Base-by-base conservation (phyloP, 106 monocot species). In the Apostasia shenzhenica region DNA sequence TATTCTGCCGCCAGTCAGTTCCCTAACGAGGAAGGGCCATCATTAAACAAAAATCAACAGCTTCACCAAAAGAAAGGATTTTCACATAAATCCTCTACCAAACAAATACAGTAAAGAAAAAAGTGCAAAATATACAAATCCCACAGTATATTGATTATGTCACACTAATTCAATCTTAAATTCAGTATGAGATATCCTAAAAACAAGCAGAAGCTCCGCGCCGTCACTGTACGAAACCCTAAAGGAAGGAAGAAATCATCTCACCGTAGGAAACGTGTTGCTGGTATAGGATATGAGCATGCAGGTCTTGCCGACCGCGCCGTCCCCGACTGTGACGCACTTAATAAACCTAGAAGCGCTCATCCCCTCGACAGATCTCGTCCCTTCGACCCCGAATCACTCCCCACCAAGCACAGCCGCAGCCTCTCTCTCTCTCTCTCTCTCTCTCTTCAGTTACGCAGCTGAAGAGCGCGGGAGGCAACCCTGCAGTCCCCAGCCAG, bases 201-300 rank as follows among this genome's bases (percentile, higher is more conserved):
- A 26, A 26, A 26, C 26, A 26, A 26, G 26, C 26, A 26, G 26
- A 26, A 26, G 26, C 26, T 26, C 26, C 26, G 26, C 26, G 26
- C 26, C 26, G 26, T 26, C 26, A 26, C 26, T 26, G 26, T 26
- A 26, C 26, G 26, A 26, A 40, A 38, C 14, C 59, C 9, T 8
- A 5, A 40, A 2, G 37, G 1, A 8, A 59, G 41, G 40, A 40
- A 59, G 3, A 10, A 8, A 41, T 59, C 1, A 7, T 59, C 64
- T 61, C 67, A 86, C 86, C 64, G 86, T 86, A 59, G 86, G 86
- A 50, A 86, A 86, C 12, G 79, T 86, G 79, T 86, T 86, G 75
- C 85, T 85, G 68, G 85, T 85, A 72, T 85, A 85, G 53, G 81
- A 85, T 11, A 85, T 85, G 46, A 85, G 85, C 85, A 85, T 85